Evolutionary conservation across 768 basidiomycete genomes (phyloP).

Genomic region (Filobasidium floriforme): DNA sequence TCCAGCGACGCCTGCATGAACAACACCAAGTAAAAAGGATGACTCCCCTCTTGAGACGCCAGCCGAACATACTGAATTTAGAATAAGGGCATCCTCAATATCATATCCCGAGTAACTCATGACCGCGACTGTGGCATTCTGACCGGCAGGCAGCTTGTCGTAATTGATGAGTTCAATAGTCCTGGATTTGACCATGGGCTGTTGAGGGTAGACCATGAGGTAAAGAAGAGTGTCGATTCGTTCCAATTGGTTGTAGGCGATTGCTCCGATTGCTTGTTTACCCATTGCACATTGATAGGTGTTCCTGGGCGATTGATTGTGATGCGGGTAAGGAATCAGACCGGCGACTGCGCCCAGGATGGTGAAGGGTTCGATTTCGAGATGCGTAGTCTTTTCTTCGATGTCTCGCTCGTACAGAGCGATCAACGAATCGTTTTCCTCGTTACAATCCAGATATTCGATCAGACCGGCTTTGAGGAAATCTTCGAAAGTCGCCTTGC

Average conservation of each 20-base stretch:
- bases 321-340: constrained; percentile 96
- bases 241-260: constrained; percentile 94
- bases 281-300: constrained; percentile 99
- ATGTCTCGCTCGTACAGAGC: constrained; percentile 89
- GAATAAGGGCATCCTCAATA: constrained; percentile 95
- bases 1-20: constrained; percentile 74
- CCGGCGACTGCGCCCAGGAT: constrained; percentile 95
- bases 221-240: constrained; percentile 98
- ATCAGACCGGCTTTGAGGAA: constrained; percentile 86
- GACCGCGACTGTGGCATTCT: constrained; percentile 96
- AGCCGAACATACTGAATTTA: constrained; percentile 62
- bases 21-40: constrained; percentile 2
- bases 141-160: constrained; percentile 91
- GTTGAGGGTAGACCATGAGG: constrained; percentile 93
- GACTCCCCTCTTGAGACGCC: constrained; percentile 1
- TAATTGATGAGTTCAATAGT: constrained; percentile 96
- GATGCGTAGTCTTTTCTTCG: constrained; percentile 73
- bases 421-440: constrained; percentile 96
- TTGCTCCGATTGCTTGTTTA: constrained; percentile 98
- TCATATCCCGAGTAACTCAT: constrained; percentile 99
- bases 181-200: constrained; percentile 98
- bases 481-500: constrained; percentile 76
- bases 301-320: constrained; percentile 97
- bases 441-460: constrained; percentile 97
- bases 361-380: constrained; percentile 98